phyloP scores from a whole-genome alignment of 371 early-diverging fungal genomes.

The Choanephora cucurbitarum region DNA sequence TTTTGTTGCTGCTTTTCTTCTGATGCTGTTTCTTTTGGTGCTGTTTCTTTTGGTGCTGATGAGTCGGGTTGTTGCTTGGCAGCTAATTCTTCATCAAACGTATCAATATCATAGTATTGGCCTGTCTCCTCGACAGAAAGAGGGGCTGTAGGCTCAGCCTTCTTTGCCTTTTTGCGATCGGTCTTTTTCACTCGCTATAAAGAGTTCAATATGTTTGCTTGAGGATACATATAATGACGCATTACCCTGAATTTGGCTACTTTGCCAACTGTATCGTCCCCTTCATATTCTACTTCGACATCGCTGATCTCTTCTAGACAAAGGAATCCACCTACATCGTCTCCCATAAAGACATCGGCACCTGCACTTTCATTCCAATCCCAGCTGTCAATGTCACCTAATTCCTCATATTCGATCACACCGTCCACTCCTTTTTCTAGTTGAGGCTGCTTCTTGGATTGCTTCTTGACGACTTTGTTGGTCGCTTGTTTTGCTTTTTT shows the following conservation, averaged over 20 bases:
- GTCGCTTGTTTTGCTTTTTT: too few relatives aligned
- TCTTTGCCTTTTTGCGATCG: slow-evolving; percentile 35
- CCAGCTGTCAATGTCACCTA: slow-evolving; percentile 54
- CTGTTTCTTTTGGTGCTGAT: not conserved
- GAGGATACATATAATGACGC: not conserved
- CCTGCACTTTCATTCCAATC: slow-evolving; percentile 63
- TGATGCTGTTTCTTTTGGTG: not conserved
- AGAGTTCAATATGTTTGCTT: too few relatives aligned
- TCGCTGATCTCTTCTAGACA: slow-evolving; percentile 88
- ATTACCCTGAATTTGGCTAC: slow-evolving; percentile 72
- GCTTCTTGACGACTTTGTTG: too few relatives aligned
- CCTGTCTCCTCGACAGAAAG: slow-evolving; percentile 47
- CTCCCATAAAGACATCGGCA: slow-evolving; percentile 49
- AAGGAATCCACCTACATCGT: slow-evolving; percentile 78
- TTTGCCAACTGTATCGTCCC: slow-evolving; percentile 62
- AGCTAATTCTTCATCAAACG: slow-evolving; percentile 52
- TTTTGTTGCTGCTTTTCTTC: slow-evolving; percentile 4
- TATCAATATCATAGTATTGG: slow-evolving; percentile 52
- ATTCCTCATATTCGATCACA: slow-evolving; percentile 35
- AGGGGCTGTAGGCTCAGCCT: slow-evolving; percentile 52
- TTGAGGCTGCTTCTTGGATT: not conserved
- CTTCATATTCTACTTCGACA: slow-evolving; percentile 77
- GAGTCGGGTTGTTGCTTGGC: slow-evolving; percentile 24
- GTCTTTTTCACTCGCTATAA: slow-evolving; percentile 52
- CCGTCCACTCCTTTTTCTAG: slow-evolving; percentile 16